Conservation (phyloP, 805 yeast species). For the Wickerhamiella kurtzmanii region DNA sequence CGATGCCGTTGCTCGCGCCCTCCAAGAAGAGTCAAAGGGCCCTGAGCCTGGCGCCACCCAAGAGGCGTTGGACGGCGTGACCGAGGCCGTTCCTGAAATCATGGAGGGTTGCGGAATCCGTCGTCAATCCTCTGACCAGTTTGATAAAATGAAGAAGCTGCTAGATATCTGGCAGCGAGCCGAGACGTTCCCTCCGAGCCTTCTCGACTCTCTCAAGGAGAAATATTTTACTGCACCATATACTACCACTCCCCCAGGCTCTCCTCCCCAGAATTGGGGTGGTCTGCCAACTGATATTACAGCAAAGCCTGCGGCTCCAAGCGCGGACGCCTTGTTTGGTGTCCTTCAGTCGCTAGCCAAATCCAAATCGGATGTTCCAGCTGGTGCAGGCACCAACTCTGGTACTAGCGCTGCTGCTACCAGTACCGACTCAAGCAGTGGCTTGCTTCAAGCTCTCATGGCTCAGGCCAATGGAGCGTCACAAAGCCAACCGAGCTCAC, state of each 20-base stretch:
- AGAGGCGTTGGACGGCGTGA: slow-evolving; percentile 3
- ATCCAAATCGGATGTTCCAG: slow-evolving; percentile 27
- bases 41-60: slow-evolving; percentile 26
- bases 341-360: slow-evolving; percentile 54
- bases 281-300: slow-evolving; percentile 14
- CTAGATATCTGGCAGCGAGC: slow-evolving; percentile 89
- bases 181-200: slow-evolving; percentile 52
- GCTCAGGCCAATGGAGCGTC: slow-evolving; percentile 10
- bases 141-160: slow-evolving; percentile 64
- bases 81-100: slow-evolving; percentile 26
- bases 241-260: slow-evolving; percentile 57
- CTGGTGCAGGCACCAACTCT: slow-evolving; percentile 16
- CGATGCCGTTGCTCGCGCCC: slow-evolving; percentile 83
- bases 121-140: slow-evolving; percentile 15
- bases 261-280: slow-evolving; percentile 36
- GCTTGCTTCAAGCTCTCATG: slow-evolving; percentile 14
- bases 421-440: not conserved
- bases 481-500: no score
- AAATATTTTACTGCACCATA: slow-evolving; percentile 36
- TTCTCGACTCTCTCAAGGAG: slow-evolving; percentile 41
- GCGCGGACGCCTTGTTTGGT: slow-evolving; percentile 32
- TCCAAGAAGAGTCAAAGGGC: slow-evolving; percentile 58
- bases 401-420: not conserved
- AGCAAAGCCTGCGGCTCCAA: slow-evolving; percentile 24
- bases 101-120: slow-evolving; percentile 38